Evolutionary conservation across 2,329 filamentous ascomycete genomes (phyloP), one percentile per base, ranked within the genome.

Genomic region (Aspergillus cejpii): DNA sequence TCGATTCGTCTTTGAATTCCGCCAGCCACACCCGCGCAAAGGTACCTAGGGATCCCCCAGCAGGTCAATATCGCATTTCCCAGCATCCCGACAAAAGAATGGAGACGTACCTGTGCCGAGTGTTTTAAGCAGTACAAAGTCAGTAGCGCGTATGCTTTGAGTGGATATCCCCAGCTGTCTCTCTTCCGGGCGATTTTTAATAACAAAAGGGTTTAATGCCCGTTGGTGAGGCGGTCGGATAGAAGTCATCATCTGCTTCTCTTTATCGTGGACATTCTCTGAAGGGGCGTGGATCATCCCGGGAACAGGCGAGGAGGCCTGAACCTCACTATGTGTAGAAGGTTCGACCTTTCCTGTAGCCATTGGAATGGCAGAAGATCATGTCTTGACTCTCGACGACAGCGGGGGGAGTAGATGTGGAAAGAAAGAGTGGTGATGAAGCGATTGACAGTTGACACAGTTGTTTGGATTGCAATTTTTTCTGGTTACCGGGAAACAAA

Each of bases 1-100:
- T 60, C 27, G 59, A 59, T 38, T 65, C 55, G 34, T 68, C 62
- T 45, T 68, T 68, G 37, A 73, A 56, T 43, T 65, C 65, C 37
- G 67, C 65, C 20, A 75, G 64, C 73, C 73, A 75, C 44, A 75
- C 73, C 43, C 73, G 68, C 39, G 73, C 73, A 57, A 75, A 75
- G 17, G 72, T 75, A 42, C 73, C 72, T 74, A 52, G 37, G 29
- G 34, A 41, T 48, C 31, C 46, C 52, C 41, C 49, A 36, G 33
- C 39, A 37, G 34, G 48, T 54, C 45, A 59, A 45, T 29, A 34
- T 21, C 15, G 36, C 19, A 33, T 45, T 44, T 14, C 15, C 21
- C 15, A 43, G 37, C 41, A 27, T 48, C 34, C 28, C 21, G 39
- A 20, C 17, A 15, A 28, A 39, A 28, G 24, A 31, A 36, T 41